Evolutionary conservation across 2,329 filamentous ascomycete species (phyloP).

Genomic region (Chaetomiaceae sp.): DNA sequence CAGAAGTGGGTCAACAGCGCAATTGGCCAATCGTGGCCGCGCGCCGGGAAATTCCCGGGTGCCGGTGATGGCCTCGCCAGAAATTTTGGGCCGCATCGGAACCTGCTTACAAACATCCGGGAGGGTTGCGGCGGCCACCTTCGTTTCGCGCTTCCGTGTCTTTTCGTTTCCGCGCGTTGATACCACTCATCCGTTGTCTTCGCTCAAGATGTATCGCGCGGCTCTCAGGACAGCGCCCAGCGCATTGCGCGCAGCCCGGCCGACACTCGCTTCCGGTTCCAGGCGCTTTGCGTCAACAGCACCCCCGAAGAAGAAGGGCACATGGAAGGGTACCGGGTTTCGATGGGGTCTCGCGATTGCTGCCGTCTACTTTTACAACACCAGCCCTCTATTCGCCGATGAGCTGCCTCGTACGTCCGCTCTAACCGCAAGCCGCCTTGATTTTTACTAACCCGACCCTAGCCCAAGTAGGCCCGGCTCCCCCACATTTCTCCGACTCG

Average conservation of each 20-base stretch:
- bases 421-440: not conserved
- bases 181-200: not conserved
- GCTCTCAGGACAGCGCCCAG: slow-evolving; percentile 47
- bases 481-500: slow-evolving; percentile 52
- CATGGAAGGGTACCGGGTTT: slow-evolving; percentile 72
- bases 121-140: slow-evolving; percentile 17
- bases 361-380: slow-evolving; percentile 91
- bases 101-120: slow-evolving; percentile 23
- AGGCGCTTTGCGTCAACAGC: slow-evolving; percentile 52
- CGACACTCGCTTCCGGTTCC: slow-evolving; percentile 37
- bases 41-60: slow-evolving; percentile 5
- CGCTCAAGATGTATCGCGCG: slow-evolving; percentile 48
- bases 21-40: slow-evolving; percentile 17
- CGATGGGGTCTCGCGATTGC: slow-evolving; percentile 73
- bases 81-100: slow-evolving; percentile 23
- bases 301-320: slow-evolving; percentile 64
- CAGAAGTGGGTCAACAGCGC: not conserved
- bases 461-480: slow-evolving; percentile 38
- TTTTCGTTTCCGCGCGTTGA: not conserved
- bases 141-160: slow-evolving; percentile 14
- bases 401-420: slow-evolving; percentile 61
- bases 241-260: slow-evolving; percentile 40
- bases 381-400: slow-evolving; percentile 80
- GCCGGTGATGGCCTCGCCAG: slow-evolving; percentile 20
- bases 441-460: slow-evolving; percentile 14